These are phyloP conservation scores for Metschnikowia koreensis DNA, from an alignment of 805 yeast genomes.

Conservation along the genomic window DNA sequence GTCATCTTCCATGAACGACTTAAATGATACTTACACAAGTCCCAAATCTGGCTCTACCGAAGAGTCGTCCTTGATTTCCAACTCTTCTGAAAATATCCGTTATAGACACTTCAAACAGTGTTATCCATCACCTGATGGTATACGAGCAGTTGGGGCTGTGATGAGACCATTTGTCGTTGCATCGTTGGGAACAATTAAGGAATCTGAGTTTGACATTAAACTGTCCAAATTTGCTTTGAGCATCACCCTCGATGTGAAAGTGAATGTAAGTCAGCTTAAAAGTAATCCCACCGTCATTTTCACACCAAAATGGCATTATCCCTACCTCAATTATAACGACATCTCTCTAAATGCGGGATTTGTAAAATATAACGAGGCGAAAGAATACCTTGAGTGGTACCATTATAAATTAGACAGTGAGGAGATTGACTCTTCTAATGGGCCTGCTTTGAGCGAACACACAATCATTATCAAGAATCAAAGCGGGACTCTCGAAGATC, in stretches of 20 bases:
- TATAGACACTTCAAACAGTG: slow-evolving; percentile 32
- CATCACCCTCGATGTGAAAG: slow-evolving; percentile 27
- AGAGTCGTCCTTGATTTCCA: slow-evolving; percentile 13
- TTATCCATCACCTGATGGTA: slow-evolving; percentile 54
- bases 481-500: slow-evolving; percentile 35
- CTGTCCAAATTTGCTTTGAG: slow-evolving; percentile 47
- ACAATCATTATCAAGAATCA: slow-evolving; percentile 37
- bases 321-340: slow-evolving; percentile 44
- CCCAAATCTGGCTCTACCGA: slow-evolving; percentile 9
- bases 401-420: slow-evolving; percentile 40
- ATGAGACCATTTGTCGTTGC: slow-evolving; percentile 74
- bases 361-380: slow-evolving; percentile 48
- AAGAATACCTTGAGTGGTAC: slow-evolving; percentile 68
- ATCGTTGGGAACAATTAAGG: slow-evolving; percentile 55
- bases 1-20: slow-evolving; percentile 1
- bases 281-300: slow-evolving; percentile 55
- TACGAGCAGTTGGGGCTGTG: slow-evolving; percentile 72
- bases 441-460: slow-evolving; percentile 17
- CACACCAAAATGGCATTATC: slow-evolving; percentile 72
- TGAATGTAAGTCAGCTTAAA: background rate
- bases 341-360: slow-evolving; percentile 56
- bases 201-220: slow-evolving; percentile 59
- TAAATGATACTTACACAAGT: slow-evolving; percentile 6
- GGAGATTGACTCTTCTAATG: slow-evolving; percentile 8
- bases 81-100: slow-evolving; percentile 15